Percentiles rank a stretch among this genome's conserved stretches.
These are phyloP conservation scores for Phytophthora idaei DNA, from an alignment of 352 stramenopile species.

Conservation along the genomic window DNA sequence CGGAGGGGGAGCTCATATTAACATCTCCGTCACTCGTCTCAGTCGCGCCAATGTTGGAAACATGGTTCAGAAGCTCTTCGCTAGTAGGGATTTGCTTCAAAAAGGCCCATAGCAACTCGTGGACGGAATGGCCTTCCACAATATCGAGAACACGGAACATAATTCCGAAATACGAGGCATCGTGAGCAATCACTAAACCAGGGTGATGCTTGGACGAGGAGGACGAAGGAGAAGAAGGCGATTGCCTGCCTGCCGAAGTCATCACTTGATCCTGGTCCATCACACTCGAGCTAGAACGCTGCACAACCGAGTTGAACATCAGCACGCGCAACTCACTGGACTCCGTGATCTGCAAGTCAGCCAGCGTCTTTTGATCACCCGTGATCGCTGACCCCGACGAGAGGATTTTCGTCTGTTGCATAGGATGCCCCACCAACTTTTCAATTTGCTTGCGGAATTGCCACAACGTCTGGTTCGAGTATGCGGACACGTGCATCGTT, in stretches of 20 bases:
- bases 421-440: constrained; percentile 65
- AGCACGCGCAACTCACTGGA: constrained; percentile 78
- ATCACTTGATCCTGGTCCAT: constrained; percentile 53
- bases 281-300: constrained; percentile 42
- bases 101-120: constrained; percentile 80
- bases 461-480: constrained; percentile 79
- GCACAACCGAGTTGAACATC: constrained; percentile 84
- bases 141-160: constrained; percentile 85
- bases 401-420: constrained; percentile 86
- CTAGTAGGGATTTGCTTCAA: constrained; percentile 87
- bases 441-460: constrained; percentile 81
- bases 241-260: constrained; percentile 24
- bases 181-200: constrained; percentile 65
- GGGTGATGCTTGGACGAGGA: constrained; percentile 47
- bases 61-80: constrained; percentile 60
- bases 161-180: constrained; percentile 81
- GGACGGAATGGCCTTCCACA: constrained; percentile 59
- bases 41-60: constrained; percentile 57
- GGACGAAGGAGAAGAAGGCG: constrained; percentile 15
- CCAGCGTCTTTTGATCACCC: constrained; percentile 81
- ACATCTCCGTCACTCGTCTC: constrained; percentile 44
- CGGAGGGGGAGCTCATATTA: constrained; percentile 42
- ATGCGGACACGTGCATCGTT: constrained; percentile 63
- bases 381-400: constrained; percentile 67
- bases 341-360: constrained; percentile 80